Evolutionary conservation across 2,329 filamentous ascomycete species (phyloP).

Genomic region (Xylariaceae sp.): DNA sequence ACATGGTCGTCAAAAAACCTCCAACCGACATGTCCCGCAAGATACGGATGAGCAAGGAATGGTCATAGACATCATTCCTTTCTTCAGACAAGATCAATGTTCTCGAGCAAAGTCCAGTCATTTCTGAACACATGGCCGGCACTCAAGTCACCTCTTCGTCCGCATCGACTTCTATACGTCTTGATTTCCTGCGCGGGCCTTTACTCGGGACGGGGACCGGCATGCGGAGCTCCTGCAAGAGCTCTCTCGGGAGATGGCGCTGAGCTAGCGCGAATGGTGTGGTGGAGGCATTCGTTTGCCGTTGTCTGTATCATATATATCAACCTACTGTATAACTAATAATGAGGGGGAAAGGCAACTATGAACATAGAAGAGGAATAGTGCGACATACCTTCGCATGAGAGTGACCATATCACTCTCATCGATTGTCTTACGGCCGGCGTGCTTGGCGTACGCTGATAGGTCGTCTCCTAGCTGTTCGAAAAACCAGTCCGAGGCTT

Average conservation of each 20-base stretch:
- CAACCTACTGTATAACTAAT: conserved; percentile 7
- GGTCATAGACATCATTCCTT: conserved; percentile 43
- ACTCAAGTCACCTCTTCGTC: conserved; percentile 34
- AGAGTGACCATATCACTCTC: conserved; percentile 76
- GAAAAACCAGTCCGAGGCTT: conserved; percentile 87
- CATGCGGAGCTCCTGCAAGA: conserved; percentile 78
- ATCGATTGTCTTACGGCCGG: conserved; percentile 77
- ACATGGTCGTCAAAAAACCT: conserved; percentile 88
- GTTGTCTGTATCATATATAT: conserved; percentile 55
- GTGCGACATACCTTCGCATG: conserved; percentile 68
- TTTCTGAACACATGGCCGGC: too few relatives aligned
- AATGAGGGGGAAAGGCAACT: not conserved
- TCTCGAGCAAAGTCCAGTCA: not conserved
- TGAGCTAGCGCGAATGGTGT: conserved; percentile 83
- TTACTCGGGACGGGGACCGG: conserved; percentile 48
- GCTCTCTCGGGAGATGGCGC: conserved; percentile 72
- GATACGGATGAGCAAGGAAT: conserved; percentile 70
- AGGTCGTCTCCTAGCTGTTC: conserved; percentile 80
- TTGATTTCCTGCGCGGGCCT: conserved; percentile 37
- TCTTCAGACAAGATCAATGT: conserved; percentile 5
- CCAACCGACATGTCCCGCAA: conserved; percentile 65
- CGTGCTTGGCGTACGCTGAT: conserved; percentile 73
- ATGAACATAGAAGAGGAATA: conserved; percentile 9
- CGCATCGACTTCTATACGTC: conserved; percentile 37
- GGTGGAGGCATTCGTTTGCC: conserved; percentile 63